Base-by-base conservation (phyloP, 129 eudicot genomes). In the Flaveria robusta region DNA sequence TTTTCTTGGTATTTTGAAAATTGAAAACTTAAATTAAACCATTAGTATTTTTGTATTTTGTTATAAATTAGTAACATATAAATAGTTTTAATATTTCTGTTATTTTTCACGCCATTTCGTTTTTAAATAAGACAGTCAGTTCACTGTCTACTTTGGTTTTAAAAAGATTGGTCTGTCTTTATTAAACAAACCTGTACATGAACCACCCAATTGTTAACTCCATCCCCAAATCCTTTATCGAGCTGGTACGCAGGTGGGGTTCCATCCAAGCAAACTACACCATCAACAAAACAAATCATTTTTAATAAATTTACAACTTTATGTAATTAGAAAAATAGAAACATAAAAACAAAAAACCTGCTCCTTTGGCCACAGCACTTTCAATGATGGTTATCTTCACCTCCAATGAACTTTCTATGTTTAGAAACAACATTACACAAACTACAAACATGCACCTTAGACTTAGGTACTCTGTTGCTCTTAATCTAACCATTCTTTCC, bases 221-320 rank as follows among this genome's bases (percentile, higher is more conserved):
- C 90, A 20, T 76, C 71, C 23, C 86, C 90, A 34, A 34, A 70
- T 56, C 86, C 86, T 58, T 55, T 74, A 79, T 70, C 83, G 11
- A 83, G 15, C 68, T 86, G 85, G 72, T 86, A 86, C 3, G 90
- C 90, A 0, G 90, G 87, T 19, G 90, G 81, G 45, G 85, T 86
- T 65, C 90, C 87, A 77, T 86, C 90, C 81, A 86, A 80, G 80
- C 90, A 86, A 67, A 86, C 90, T 83, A 81, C 85, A 68, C 58
- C 76, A 67, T 64, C 51, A 64, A 62, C 74, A 70, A 59, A 39
- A 20, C 34, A 23, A 34, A 37, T 76, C 18, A 41, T 10, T 59
- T 16, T 1, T 41, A 3, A 54, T 37, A 19, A 34, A 7, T 13
- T 11, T 60, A 75, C 1, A 76, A 39, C 56, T 39, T 76, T 23